A percentile compares a stretch with the other conserved stretches of the same genome.
These are phyloP conservation scores for Acacia acuminata DNA, from an alignment of 306 rosid species.

Conservation along the genomic window DNA sequence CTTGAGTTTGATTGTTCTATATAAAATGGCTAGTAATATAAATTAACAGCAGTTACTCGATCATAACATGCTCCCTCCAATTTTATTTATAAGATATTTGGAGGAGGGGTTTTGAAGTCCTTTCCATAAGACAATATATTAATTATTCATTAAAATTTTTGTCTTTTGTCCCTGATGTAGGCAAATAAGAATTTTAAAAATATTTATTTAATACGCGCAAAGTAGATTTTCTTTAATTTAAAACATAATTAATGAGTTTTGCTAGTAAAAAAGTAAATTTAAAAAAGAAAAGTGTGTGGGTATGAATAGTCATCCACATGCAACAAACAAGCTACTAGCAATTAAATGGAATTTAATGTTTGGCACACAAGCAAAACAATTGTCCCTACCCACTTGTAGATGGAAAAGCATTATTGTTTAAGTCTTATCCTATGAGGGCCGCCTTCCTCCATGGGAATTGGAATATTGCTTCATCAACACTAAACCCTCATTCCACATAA, in stretches of 20 bases:
- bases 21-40: too few relatives aligned
- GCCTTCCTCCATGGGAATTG: not conserved
- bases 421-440: not conserved
- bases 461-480: not conserved
- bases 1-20: not conserved
- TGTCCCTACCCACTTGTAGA: not conserved
- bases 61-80: too few relatives aligned
- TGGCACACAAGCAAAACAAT: not conserved
- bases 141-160: too few relatives aligned
- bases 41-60: not conserved
- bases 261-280: not conserved
- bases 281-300: too few relatives aligned
- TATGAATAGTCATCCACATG: too few relatives aligned
- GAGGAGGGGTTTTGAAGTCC: not conserved
- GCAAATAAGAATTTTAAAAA: too few relatives aligned
- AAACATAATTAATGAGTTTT: too few relatives aligned
- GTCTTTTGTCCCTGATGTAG: not conserved
- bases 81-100: too few relatives aligned
- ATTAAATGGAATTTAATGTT: not conserved
- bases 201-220: too few relatives aligned
- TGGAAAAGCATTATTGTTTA: not conserved
- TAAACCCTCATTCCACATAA: conserved; percentile 1
- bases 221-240: too few relatives aligned
- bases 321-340: not conserved
- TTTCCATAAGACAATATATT: too few relatives aligned